Base-by-base conservation (phyloP, 768 basidiomycete genomes). In the Gymnopilus dilepis region DNA sequence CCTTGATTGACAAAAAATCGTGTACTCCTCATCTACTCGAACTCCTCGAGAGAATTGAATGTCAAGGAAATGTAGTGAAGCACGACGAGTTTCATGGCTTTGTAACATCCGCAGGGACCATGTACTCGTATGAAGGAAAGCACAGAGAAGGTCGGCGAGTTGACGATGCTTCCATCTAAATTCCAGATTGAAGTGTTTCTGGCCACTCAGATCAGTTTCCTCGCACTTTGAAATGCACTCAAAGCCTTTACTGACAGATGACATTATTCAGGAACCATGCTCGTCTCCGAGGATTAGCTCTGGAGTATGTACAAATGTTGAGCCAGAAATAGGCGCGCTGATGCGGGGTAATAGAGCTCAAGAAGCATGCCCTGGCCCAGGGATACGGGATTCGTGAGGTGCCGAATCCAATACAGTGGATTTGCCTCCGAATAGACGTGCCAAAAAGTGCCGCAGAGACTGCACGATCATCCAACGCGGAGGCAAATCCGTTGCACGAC, bases 251-350 rank as follows among this genome's bases (percentile, higher is more conserved):
- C 15, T 24, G 24, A 12, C 11, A 12, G 22, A 24, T 24, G 24
- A 6, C 4, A 24, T 47, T 26, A 13, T 47, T 47, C 24, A 11
- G 13, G 22, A 13, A 26, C 34, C n/a, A 15, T 37, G 15, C 43
- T 47, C 26, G 31, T 52, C 31, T 52, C 51, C 51, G 51, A 33
- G 51, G 51, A 52, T 22, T 50, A 30, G 19, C 21, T n/a, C 21
- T 47, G n/a, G n/a, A 22, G 28, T 26, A 31, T 50, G n/a, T 21
- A 41, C 19, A 15, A 6, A 47, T 15, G 22, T 47, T 47, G 9
- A 19, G 21, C 9, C 31, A 37, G 17, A 33, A 34, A 52, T 52
- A 52, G 33, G 51, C 51, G 51, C 51, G 19, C 33, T 52, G 33
- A 52, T 37, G 30, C 22, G 33, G 33, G 51, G 51, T 34, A 52